phyloP scores from a whole-genome alignment of 257 asterid genomes.

The Solanum tarijense region DNA sequence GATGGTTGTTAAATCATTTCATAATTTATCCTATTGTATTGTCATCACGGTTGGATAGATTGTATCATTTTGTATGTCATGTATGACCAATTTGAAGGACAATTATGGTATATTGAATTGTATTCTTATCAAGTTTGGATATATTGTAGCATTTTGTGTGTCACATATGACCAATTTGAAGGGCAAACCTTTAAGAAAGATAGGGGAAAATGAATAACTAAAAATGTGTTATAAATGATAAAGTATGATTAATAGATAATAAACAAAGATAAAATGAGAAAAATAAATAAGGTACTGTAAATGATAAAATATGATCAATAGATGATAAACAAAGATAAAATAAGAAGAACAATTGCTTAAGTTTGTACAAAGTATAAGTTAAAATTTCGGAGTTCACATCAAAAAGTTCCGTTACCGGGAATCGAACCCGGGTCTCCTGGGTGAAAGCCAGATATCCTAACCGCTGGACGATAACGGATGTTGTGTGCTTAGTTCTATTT shows the following conservation, averaged over 20 bases:
- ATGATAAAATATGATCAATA: no score
- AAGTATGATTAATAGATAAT: no score
- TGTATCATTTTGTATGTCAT: no score
- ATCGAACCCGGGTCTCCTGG: slow-evolving; percentile 96
- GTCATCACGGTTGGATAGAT: neutral
- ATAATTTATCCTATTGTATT: neutral
- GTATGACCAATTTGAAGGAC: no score
- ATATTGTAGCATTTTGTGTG: no score
- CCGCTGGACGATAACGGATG: slow-evolving; percentile 81
- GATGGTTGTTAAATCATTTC: neutral
- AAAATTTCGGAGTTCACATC: no score
- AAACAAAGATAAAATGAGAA: neutral
- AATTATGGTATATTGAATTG: no score
- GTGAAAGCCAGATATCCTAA: slow-evolving; percentile 99
- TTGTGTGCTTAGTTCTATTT: neutral
- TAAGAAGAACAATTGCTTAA: no score
- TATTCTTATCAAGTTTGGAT: neutral
- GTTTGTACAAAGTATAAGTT: no score
- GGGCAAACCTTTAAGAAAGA: no score
- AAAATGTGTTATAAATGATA: neutral
- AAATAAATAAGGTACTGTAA: no score
- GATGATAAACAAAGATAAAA: no score
- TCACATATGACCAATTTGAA: neutral
- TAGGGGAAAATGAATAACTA: neutral
- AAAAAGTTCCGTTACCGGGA: slow-evolving; percentile 71